These are phyloP conservation scores for Quercus lobata DNA, from an alignment of 331 rosid species.

Conservation along the genomic window DNA sequence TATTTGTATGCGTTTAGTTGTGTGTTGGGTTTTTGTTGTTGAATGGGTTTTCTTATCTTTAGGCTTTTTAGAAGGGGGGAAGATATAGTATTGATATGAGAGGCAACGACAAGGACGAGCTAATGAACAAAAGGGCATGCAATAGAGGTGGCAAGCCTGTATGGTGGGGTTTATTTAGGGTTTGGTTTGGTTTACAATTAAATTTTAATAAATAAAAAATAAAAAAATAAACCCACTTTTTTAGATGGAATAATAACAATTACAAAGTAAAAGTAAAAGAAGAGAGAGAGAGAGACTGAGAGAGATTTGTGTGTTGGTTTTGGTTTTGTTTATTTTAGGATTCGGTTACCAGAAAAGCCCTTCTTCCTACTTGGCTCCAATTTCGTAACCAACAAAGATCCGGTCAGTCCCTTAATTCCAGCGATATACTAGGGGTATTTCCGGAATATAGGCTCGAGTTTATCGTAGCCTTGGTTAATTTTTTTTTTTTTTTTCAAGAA, in stretches of 20 bases:
- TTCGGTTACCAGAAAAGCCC: constrained; percentile 26
- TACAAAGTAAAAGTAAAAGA: not conserved
- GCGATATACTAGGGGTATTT: constrained; percentile 24
- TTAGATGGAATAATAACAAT: not conserved
- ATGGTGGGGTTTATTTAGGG: constrained; percentile 77
- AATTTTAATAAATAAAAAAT: not conserved
- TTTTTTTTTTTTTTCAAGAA: not conserved
- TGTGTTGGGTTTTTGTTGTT: not conserved
- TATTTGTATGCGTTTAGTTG: not conserved
- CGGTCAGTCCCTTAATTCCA: constrained; percentile 25
- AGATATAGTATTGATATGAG: not conserved
- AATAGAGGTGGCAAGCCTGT: constrained; percentile 45
- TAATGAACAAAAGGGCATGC: constrained; percentile 37
- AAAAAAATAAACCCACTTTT: not conserved
- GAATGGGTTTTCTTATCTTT: not conserved
- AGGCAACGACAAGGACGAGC: not conserved
- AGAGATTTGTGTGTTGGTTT: constrained; percentile 11
- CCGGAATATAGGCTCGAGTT: not conserved
- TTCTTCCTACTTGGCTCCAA: not conserved
- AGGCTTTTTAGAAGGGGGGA: constrained; percentile 15
- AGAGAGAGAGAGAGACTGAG: constrained; percentile 2
- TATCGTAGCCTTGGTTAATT: not conserved
- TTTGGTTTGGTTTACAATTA: constrained; percentile 39
- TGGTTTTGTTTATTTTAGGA: constrained; percentile 34
- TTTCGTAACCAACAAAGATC: constrained; percentile 17